Base-by-base conservation (phyloP, 371 early-diverging fungal genomes). In the Mortierella sp. region DNA sequence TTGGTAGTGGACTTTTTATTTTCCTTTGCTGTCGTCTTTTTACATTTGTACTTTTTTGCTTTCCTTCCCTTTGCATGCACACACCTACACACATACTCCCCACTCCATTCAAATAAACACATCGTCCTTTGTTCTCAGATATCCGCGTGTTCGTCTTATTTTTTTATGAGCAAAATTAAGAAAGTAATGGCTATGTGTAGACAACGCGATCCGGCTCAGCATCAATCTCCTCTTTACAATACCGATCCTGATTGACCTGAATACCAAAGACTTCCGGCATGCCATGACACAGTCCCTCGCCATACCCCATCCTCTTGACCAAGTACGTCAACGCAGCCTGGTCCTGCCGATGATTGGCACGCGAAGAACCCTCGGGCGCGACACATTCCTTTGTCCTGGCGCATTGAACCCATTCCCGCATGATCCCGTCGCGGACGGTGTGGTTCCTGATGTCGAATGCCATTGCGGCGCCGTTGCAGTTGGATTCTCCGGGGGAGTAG, bases 321-420 rank as follows among this genome's bases (percentile, higher is more conserved):
- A 91, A 67, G 37, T 89, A 89, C 10, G 90, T 90, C 64, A 91
- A 81, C 1, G 89, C 90, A 0, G 92, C 86, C 69, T 91, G 92
- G 73, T 91, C 92, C 59, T 91, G 92, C 5, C 92, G 88, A 78
- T 91, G 92, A 71, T 91, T 91, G 21, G 51, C 67, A 0, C 92
- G 81, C 0, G 89, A 89, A 14, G 90, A 90, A 1, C 90, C 89
- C 44, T 75, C 67, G 28, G 91, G 92, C 0, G 92, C 92, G 54
- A 91, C 90, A 70, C 92, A 91, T 10, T 87, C 77, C 74, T 88
- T 78, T 13, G 78, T 80, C 26, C 75, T 46, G 4, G 87, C 89
- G 79, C 90, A 91, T 9, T 88, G 78, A 19, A 85, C 78, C 90
- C 90, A 91, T 2, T 89, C 89, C 26, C 78, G 75, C 70, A 91